Conservation (phyloP, 1,139 yeast species). For the Suhomyces anneliseae region DNA sequence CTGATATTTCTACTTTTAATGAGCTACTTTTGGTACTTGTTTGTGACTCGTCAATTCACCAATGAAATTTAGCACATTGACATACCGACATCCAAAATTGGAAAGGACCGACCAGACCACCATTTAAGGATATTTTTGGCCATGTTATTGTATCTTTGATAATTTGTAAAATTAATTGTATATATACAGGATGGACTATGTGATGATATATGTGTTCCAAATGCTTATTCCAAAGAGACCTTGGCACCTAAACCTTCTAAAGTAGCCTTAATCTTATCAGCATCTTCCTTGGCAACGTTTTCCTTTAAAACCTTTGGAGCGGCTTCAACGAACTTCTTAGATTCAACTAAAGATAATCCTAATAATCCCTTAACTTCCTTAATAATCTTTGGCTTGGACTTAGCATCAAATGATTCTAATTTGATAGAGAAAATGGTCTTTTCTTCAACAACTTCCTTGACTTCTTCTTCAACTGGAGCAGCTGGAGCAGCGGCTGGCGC, state of each 20-base stretch:
- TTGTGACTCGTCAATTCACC: too few relatives aligned
- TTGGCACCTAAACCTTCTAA: slow-evolving; percentile 96
- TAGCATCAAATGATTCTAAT: slow-evolving; percentile 91
- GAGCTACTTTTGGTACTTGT: too few relatives aligned
- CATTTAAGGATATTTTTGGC: not conserved
- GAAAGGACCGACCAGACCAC: too few relatives aligned
- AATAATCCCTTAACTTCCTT: slow-evolving; percentile 92
- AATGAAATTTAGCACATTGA: too few relatives aligned
- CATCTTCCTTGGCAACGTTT: slow-evolving; percentile 84
- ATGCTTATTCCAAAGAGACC: slow-evolving; percentile 71
- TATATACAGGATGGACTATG: slow-evolving; percentile 17
- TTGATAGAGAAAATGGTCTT: slow-evolving; percentile 91
- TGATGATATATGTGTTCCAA: slow-evolving; percentile 1
- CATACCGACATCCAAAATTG: too few relatives aligned
- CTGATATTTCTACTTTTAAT: too few relatives aligned
- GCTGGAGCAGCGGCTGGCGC: slow-evolving; percentile 70
- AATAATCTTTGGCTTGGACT: slow-evolving; percentile 94
- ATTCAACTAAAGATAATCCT: slow-evolving; percentile 91
- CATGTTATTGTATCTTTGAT: not conserved
- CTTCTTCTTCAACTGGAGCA: slow-evolving; percentile 75
- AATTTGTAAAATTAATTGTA: slow-evolving; percentile 3
- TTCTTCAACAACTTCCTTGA: slow-evolving; percentile 81
- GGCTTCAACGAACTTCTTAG: slow-evolving; percentile 95
- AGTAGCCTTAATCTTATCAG: slow-evolving; percentile 87
- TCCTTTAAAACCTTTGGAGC: slow-evolving; percentile 94